Evolutionary conservation across 306 rosid genomes (phyloP), one percentile per base, ranked within the genome.

Genomic region (Medicago lupulina): DNA sequence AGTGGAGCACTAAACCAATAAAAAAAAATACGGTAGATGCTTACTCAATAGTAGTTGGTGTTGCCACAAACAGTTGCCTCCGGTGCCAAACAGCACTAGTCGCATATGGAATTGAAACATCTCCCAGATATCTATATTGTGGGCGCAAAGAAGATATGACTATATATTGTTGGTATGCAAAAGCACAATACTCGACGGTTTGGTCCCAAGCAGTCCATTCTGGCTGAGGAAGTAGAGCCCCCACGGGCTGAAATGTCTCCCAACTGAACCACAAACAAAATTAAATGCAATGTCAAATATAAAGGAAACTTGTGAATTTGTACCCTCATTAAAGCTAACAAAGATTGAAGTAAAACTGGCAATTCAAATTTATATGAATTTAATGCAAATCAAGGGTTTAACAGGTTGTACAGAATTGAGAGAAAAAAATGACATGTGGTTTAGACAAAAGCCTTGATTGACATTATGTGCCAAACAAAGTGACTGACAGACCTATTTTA

Each of bases 171-270:
- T 86, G 98, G 84, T 90, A 96, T 44, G 93, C 99, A 85, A 96
- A 96, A 69, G 99, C 98, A 85, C 99, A 90, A 81, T 92, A 90
- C 78, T 96, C 99, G 10, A 96, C 96, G 18, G 96, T 89, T 83
- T 96, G 97, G 85, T 92, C 99, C 99, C 99, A 96, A 23, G 97
- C 92, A 74, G 97, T 89, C 99, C 99, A 96, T 81, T 92, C 99
- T 77, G 99, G 99, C 84, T 92, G 99, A 67, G 98, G 99, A 85
- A 96, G 97, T 82, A 96, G 89, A 72, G 87, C 91, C 17, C 99
- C 99, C 68, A 96, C 91, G 9, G 99, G 98, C 84, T 92, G 97
- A 77, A 93, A 96, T 75, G 98, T 90, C 89, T 96, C 99, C 99
- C 99, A 92, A 76, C 99, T 96, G 87, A 85, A 71, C 64, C 77